phyloP scores from a whole-genome alignment of 768 basidiomycete species.

The Paxillus involutus region DNA sequence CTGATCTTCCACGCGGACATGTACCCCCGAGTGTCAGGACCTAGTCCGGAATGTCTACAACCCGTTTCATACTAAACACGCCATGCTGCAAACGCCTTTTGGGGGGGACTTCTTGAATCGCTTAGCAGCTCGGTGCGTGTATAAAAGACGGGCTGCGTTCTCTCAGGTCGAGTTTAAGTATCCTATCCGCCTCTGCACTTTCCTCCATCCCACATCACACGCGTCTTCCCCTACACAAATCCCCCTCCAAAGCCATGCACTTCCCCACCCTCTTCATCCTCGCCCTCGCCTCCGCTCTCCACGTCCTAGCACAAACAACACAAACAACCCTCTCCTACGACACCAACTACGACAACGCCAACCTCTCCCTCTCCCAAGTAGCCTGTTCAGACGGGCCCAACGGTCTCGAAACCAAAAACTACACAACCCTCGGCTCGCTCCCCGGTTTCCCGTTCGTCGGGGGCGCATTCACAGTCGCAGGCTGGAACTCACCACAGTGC shows the following conservation, averaged over 20 bases:
- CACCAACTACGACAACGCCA: slow-evolving; percentile 32
- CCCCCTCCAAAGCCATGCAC: slow-evolving; percentile 22
- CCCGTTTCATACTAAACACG: neutral
- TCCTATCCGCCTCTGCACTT: too few relatives aligned
- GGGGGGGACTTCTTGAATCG: neutral
- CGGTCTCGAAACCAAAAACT: slow-evolving; percentile 35
- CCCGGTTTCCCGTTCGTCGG: slow-evolving; percentile 39
- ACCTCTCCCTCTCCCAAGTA: slow-evolving; percentile 27
- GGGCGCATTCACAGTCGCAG: slow-evolving; percentile 22
- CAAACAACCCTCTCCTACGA: slow-evolving; percentile 37
- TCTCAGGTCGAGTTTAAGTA: too few relatives aligned
- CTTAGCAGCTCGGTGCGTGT: too few relatives aligned
- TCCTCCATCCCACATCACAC: too few relatives aligned
- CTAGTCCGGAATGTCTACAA: neutral
- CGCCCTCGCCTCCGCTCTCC: slow-evolving; percentile 12
- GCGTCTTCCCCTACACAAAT: too few relatives aligned
- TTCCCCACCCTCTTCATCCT: slow-evolving; percentile 16
- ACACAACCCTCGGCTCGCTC: slow-evolving; percentile 37
- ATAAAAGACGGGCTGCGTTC: too few relatives aligned
- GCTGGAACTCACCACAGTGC: slow-evolving; percentile 24
- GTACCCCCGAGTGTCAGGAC: neutral
- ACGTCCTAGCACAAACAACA: slow-evolving; percentile 19
- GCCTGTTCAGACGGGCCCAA: slow-evolving; percentile 40
- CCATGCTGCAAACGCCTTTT: neutral
- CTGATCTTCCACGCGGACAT: neutral